These are phyloP conservation scores for Terana coerulea DNA, from an alignment of 768 basidiomycete species.

Conservation along the genomic window DNA sequence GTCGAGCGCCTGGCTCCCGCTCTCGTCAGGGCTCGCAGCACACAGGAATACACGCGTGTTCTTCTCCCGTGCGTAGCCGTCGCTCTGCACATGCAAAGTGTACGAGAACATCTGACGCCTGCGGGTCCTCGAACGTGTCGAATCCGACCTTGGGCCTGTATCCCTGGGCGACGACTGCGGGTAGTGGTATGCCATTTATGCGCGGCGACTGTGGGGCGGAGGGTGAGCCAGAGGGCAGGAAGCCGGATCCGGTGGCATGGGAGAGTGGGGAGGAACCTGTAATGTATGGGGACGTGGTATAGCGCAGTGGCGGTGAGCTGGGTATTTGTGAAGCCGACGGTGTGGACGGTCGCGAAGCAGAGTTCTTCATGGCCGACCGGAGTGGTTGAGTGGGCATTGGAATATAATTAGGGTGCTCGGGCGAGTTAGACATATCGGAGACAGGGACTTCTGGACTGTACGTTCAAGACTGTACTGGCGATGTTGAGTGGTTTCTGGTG, in stretches of 20 bases:
- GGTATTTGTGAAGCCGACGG: conserved; percentile 20
- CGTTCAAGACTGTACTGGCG: too few relatives aligned
- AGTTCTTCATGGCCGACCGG: conserved; percentile 54
- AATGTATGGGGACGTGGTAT: conserved; percentile 5
- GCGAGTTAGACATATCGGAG: conserved; percentile 12
- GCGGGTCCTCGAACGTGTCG: conserved; percentile 83
- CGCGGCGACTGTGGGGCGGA: conserved; percentile 15
- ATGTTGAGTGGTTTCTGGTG: too few relatives aligned
- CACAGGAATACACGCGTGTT: conserved; percentile 88
- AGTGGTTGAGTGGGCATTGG: conserved; percentile 30
- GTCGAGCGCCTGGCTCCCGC: conserved; percentile 82
- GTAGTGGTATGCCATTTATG: conserved; percentile 12
- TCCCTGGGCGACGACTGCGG: conserved; percentile 23
- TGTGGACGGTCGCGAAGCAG: conserved; percentile 27
- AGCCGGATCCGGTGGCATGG: not conserved
- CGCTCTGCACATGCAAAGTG: conserved; percentile 80
- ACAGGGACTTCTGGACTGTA: too few relatives aligned
- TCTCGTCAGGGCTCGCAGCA: conserved; percentile 85
- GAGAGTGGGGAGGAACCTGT: conserved; percentile 7
- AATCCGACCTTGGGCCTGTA: conserved; percentile 74
- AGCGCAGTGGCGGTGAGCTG: conserved; percentile 15
- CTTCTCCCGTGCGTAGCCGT: conserved; percentile 69
- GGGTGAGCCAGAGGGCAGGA: not conserved
- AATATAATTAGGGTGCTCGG: conserved; percentile 20
- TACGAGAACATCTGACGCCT: conserved; percentile 84